phyloP scores from a whole-genome alignment of 2,329 filamentous ascomycete species.

The Sporothrix luriei region DNA sequence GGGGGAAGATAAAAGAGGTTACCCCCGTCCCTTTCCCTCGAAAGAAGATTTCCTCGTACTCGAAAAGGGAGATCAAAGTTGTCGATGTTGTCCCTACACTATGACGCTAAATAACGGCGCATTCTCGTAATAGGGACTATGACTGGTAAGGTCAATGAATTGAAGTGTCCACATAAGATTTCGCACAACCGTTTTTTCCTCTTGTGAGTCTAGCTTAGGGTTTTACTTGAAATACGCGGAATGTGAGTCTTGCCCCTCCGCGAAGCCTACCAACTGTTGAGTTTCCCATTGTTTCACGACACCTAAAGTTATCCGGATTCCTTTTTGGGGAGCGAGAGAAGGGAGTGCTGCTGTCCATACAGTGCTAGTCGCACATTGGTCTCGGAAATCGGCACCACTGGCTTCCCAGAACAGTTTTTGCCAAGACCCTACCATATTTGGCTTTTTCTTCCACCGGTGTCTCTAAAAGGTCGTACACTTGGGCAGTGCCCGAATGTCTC shows the following conservation, averaged over 20 bases:
- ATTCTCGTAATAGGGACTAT: conserved; percentile 16
- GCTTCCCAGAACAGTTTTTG: background rate
- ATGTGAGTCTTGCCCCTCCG: background rate
- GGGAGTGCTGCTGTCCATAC: background rate
- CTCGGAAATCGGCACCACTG: conserved; percentile 31
- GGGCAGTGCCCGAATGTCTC: too few relatives aligned
- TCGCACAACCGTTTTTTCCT: background rate
- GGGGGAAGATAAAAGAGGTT: background rate
- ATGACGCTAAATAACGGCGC: conserved; percentile 24
- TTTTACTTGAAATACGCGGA: background rate
- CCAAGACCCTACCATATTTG: conserved; percentile 27
- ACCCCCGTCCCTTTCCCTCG: background rate
- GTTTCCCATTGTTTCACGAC: background rate
- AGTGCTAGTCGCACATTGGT: conserved; percentile 30
- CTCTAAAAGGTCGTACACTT: background rate
- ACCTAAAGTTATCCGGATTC: background rate
- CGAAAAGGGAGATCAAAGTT: background rate
- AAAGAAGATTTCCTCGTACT: background rate
- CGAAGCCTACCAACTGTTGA: background rate
- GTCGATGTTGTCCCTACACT: background rate
- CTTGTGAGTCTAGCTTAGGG: conserved; percentile 24
- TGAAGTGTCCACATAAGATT: background rate
- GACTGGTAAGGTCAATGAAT: background rate
- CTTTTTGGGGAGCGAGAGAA: background rate
- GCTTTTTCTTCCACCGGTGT: background rate